Evolutionary conservation across 2,329 filamentous ascomycete genomes (phyloP), one percentile per base, ranked within the genome.

Genomic region (Ceratocystis papillata): DNA sequence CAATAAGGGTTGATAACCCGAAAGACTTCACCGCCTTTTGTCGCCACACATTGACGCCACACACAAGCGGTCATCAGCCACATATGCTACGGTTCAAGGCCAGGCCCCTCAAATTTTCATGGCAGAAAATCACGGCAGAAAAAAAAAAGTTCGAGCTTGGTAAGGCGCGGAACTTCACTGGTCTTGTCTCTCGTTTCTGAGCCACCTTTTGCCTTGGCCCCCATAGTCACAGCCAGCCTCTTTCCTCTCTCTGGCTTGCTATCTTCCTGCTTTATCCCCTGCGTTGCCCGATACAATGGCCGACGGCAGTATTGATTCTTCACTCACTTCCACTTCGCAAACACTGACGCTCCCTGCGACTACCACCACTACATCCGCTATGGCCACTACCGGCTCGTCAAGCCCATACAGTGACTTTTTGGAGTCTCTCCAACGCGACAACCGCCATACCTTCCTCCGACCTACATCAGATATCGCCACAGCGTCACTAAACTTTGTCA

Each of bases 361-460:
- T 68, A 68, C 76, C 65, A 72, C 77, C 69, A 73, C 77, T 25
- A 71, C 76, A 67, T 68, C 76, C 65, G 72, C 77, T 69, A 73
- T 77, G 30, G 72, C 76, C 68, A 37, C 48, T 20, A 37, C 64
- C 17, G 53, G 55, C 45, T 28, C 61, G 30, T 62, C 37, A 6
- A 74, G 77, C 69, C 74, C 79, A 64, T 75, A 79, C 70, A 70
- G 76, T 20, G 78, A 79, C 30, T 78, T 88, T 67, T 77, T 87
- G 68, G 79, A 84, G 67, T 80, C 78, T 69, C 79, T 89, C 62
- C 77, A 76, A 69, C 75, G 84, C 17, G 77, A 79, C 67, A 83
- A 84, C 68, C 87, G 89, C 12, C 86, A 92, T 73, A 75, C 77
- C 30, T 96, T 96, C 73, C 79, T 96, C n/a, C 86, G 87, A 69